Evolutionary conservation across 1,139 yeast species (phyloP), one percentile per base, ranked within the genome.

Genomic region (Sugiyamaella novakii): DNA sequence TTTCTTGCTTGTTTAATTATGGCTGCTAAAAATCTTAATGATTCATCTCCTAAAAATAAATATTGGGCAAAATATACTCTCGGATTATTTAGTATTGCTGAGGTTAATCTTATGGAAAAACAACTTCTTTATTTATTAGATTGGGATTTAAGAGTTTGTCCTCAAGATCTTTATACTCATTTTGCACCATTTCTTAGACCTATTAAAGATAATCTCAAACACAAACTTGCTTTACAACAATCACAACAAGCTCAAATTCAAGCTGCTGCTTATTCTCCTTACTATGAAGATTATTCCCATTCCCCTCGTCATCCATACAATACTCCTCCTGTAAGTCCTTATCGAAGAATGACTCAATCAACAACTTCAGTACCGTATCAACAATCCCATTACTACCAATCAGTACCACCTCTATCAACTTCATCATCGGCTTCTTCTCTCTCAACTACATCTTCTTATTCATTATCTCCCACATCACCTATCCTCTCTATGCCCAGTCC

Each of bases 31-130:
- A 83, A 83, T 56, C 78, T 91, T 56, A 92, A 92, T 68, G 98
- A 92, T 71, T 84, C 95, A 2, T 83, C 94, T 14, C 98, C 98
- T 44, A 78, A 91, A 67, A 92, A 92, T 71, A 89, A 85, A 70
- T 96, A 91, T 73, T 92, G 98, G 98, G 84, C 95, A 12, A 77
- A 80, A 53, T 91, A 89, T 72, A 88, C 98, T 11, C 81, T 84
- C 65, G 96, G 96, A 1, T 73, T 92, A 50, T 77, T 92, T 57
- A 67, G 81, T 21, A 72, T 86, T 43, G 77, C 76, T 24, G 98
- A 92, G 63, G 91, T 92, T 51, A 92, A 92, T 69, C 81, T 89
- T 64, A 87, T 95, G 63, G 98, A 92, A 71, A 77, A 89, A 58
- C 98, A 92, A 69, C 74, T 92, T 58, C 79, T 91, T 48, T 80